phyloP scores from a whole-genome alignment of 2,329 filamentous ascomycete species.

The Phoma sp. region DNA sequence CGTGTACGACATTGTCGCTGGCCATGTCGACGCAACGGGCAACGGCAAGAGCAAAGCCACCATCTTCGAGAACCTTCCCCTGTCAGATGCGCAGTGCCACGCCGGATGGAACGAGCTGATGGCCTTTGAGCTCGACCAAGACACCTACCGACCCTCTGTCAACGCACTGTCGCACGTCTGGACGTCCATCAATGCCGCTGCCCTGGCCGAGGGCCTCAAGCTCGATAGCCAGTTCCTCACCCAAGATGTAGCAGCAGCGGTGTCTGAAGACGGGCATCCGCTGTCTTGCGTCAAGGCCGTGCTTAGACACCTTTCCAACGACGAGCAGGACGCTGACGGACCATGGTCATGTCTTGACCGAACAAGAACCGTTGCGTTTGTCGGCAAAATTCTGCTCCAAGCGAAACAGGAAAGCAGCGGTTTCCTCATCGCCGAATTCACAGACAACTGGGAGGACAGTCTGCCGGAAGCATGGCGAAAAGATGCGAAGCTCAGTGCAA shows the following conservation, averaged over 20 bases:
- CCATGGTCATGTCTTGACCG: slow-evolving; percentile 46
- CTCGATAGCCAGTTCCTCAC: slow-evolving; percentile 49
- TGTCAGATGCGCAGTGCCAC: slow-evolving; percentile 60
- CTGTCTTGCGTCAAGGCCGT: slow-evolving; percentile 46
- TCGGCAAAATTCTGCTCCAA: slow-evolving; percentile 41
- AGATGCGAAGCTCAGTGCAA: slow-evolving; percentile 40
- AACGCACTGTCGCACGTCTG: slow-evolving; percentile 57
- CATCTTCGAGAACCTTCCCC: slow-evolving; percentile 59
- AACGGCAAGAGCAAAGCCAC: slow-evolving; percentile 44
- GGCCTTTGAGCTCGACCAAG: slow-evolving; percentile 57
- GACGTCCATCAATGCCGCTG: slow-evolving; percentile 52
- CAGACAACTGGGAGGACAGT: slow-evolving; percentile 46
- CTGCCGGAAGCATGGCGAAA: slow-evolving; percentile 48
- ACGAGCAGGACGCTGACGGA: slow-evolving; percentile 32
- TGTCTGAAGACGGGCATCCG: slow-evolving; percentile 49
- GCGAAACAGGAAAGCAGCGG: slow-evolving; percentile 29
- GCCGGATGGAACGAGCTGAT: slow-evolving; percentile 58
- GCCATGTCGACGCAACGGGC: slow-evolving; percentile 35
- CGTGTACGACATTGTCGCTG: slow-evolving; percentile 44
- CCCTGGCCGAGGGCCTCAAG: slow-evolving; percentile 51
- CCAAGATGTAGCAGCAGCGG: slow-evolving; percentile 38
- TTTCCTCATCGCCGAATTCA: slow-evolving; percentile 43
- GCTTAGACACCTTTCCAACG: slow-evolving; percentile 41
- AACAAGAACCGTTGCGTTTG: slow-evolving; percentile 39
- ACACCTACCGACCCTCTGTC: slow-evolving; percentile 57